These are phyloP conservation scores for Xylaria sp. DNA, from an alignment of 2,329 filamentous ascomycete genomes.

Conservation along the genomic window DNA sequence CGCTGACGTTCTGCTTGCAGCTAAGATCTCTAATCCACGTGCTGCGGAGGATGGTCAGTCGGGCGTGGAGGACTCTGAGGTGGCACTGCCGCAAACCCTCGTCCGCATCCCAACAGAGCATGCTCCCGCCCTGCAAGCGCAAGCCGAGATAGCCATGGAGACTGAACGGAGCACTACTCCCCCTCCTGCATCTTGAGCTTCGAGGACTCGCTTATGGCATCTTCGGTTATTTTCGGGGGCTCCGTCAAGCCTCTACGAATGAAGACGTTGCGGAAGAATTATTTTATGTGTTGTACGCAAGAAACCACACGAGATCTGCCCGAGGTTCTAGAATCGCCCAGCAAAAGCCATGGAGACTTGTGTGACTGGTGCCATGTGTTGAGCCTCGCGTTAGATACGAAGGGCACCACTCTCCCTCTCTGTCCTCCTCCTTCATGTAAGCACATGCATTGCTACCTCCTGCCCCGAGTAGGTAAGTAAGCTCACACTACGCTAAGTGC, in stretches of 20 bases:
- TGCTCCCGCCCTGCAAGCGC: constrained; percentile 57
- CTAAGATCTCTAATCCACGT: constrained; percentile 62
- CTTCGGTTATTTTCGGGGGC: not conserved
- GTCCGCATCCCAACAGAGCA: constrained; percentile 82
- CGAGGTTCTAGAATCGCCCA: no score
- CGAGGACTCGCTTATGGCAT: not conserved
- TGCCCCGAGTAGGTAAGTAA: not conserved
- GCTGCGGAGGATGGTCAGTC: constrained; percentile 36
- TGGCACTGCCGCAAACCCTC: constrained; percentile 70
- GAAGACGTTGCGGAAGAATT: no score
- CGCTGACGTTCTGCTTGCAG: constrained; percentile 37
- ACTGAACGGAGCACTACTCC: constrained; percentile 34
- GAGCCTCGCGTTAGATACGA: no score
- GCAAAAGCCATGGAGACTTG: no score
- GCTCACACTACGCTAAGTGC: not conserved
- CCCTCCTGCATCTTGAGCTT: constrained; percentile 6
- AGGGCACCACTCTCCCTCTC: not conserved
- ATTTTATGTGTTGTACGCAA: no score
- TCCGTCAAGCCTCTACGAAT: not conserved
- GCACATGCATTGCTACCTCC: not conserved
- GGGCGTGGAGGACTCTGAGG: constrained; percentile 35
- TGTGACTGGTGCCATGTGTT: no score
- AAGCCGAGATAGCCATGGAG: constrained; percentile 49
- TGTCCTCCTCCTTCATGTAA: not conserved
- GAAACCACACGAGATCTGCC: no score